Evolutionary conservation across 306 rosid genomes (phyloP).

Genomic region (Quercus suber): DNA sequence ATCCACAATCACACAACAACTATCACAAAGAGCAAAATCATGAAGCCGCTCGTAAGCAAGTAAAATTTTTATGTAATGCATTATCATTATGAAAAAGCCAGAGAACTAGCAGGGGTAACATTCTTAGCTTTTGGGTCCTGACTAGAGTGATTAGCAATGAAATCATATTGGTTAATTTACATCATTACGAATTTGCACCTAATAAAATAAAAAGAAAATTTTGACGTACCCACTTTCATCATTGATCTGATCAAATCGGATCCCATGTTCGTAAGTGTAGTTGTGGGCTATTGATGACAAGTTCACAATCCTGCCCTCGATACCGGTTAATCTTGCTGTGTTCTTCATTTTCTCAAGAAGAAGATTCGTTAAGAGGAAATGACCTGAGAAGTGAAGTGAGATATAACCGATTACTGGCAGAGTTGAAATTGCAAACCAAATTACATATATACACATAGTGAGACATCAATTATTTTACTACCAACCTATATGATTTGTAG

Average conservation of each 20-base stretch:
- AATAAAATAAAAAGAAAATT: background rate
- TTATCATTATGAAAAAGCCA: too few species aligned
- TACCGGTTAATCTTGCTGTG: conserved; percentile 66
- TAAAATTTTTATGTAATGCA: too few species aligned
- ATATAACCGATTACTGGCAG: background rate
- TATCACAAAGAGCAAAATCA: background rate
- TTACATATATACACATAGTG: too few species aligned
- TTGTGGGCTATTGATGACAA: conserved; percentile 81
- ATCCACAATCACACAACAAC: too few species aligned
- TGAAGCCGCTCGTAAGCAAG: background rate
- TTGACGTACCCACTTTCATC: conserved; percentile 48
- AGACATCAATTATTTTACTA: background rate
- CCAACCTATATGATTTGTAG: conserved; percentile 82
- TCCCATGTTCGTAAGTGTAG: conserved; percentile 58
- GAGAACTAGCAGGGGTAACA: too few species aligned
- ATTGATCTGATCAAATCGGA: conserved; percentile 63
- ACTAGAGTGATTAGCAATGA: too few species aligned
- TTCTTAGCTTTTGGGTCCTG: too few species aligned
- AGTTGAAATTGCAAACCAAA: background rate
- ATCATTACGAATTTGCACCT: background rate
- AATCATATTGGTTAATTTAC: too few species aligned
- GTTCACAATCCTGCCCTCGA: conserved; percentile 88
- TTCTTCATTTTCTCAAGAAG: conserved; percentile 76
- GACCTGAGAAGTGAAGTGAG: conserved; percentile 45
- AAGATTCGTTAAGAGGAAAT: conserved; percentile 73